Base-by-base conservation (phyloP, 139 green algal genomes). In the Limnomonas spitsbergensis region DNA sequence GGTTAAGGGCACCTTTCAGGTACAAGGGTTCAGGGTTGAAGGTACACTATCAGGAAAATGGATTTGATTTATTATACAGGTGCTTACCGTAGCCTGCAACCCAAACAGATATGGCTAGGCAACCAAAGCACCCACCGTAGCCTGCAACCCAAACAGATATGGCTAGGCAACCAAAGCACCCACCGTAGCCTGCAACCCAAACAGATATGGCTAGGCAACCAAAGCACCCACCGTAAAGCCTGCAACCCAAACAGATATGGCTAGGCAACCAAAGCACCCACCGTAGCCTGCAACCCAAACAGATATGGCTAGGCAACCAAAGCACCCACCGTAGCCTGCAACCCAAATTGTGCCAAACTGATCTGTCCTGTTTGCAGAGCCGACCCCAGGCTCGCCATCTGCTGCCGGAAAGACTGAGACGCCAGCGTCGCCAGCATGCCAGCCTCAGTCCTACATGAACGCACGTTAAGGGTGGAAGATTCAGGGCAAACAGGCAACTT, bases 371-470 rank as follows among this genome's bases (percentile, higher is more conserved):
- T 90, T 71, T 87, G 79, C 77, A 95, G 75, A 1, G 92, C 89
- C 1, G 82, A 24, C 14, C 76, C 82, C 53, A 94, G 89, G 14
- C 83, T 70, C 20, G 71, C 61, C 39, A 95, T 52, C 78, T 95
- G 91, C 81, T 95, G 90, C 53, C 83, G 78, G 73, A 96, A 96
- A 72, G 96, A 92, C 0, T 91, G 86, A 36, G 67, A 87, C 40
- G 76, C 73, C 1, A 85, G 76, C 14, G 92, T 70, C 4, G 82
- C 70, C 6, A 67, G 4, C 69, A 93, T 77, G 3, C 56, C 76
- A 9, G 80, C 81, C 4, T 56, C 34, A 14, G 53, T 91, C 69
- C 87, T 84, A 73, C 47, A 38, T 36, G n/a, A n/a, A n/a, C 3
- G 40, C 9, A 38, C 29, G 54, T 4, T 3, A 9, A 3, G 35